Conservation (phyloP, 345 rosid species). For the Salix caprea region DNA sequence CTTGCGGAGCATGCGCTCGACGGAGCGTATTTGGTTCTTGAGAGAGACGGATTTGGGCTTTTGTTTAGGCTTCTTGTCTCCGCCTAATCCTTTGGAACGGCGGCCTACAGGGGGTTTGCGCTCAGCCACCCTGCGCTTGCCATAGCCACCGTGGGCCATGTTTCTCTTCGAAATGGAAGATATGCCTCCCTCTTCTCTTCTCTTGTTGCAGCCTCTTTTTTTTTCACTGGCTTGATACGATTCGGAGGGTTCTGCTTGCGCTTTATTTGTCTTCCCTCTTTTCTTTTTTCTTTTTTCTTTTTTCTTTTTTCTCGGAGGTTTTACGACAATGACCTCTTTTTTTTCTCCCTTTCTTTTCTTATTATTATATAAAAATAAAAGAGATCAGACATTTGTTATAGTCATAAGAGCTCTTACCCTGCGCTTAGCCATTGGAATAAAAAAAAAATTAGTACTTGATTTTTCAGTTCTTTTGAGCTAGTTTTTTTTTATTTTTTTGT, state of each 20-base stretch:
- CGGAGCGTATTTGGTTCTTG: slow-evolving; percentile 93
- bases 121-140: slow-evolving; percentile 63
- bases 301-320: no score
- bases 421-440: no score
- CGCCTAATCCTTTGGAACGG: slow-evolving; percentile 62
- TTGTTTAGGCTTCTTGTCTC: slow-evolving; percentile 76
- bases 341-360: no score
- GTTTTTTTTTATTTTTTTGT: no score
- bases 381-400: no score
- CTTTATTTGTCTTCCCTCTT: background rate
- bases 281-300: no score
- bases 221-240: background rate
- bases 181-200: background rate
- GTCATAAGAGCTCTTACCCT: no score
- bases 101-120: slow-evolving; percentile 59
- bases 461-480: no score
- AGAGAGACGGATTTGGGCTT: slow-evolving; percentile 67
- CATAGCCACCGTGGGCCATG: slow-evolving; percentile 97
- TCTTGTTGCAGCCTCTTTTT: no score
- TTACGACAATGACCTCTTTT: no score
- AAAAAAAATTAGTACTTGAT: no score
- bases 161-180: background rate
- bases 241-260: background rate
- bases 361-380: no score
- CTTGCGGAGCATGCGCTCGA: slow-evolving; percentile 97